phyloP scores from a whole-genome alignment of 2,329 filamentous ascomycete species.

The Phoma herbarum region DNA sequence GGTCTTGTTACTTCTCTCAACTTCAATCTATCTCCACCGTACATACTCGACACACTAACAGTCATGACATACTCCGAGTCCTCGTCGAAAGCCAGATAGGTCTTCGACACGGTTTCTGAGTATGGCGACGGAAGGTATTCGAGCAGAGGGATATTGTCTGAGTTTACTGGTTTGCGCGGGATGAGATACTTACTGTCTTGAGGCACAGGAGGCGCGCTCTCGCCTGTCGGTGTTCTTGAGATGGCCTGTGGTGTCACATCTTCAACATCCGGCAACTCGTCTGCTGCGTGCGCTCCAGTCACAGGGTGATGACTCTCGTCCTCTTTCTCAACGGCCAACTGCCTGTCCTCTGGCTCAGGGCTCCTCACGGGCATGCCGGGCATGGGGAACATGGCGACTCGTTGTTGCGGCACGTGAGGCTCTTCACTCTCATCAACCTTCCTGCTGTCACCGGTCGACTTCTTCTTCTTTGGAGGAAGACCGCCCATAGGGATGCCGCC shows the following conservation, averaged over 20 bases:
- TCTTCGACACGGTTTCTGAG: conserved; percentile 46
- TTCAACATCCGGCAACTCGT: conserved; percentile 64
- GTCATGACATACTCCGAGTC: conserved; percentile 50
- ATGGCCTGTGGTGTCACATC: conserved; percentile 57
- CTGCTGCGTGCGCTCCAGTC: conserved; percentile 51
- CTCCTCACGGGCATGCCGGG: conserved; percentile 72
- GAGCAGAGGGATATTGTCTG: conserved; percentile 28
- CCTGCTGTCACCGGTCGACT: conserved; percentile 51
- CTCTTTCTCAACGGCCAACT: conserved; percentile 62
- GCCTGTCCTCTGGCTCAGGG: conserved; percentile 56
- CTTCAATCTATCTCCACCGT: conserved; percentile 4
- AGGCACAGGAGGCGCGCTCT: conserved; percentile 53
- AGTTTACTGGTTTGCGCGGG: conserved; percentile 47
- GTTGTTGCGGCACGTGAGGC: conserved; percentile 44
- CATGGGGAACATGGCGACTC: conserved; percentile 67
- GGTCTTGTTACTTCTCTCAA: no score
- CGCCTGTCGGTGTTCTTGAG: conserved; percentile 49
- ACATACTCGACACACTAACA: conserved; percentile 53
- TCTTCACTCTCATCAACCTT: conserved; percentile 49
- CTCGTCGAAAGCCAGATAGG: conserved; percentile 45
- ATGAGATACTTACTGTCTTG: conserved; percentile 62
- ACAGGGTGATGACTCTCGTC: conserved; percentile 58
- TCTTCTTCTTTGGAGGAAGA: conserved; percentile 60
- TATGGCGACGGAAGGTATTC: conserved; percentile 37
- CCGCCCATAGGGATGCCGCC: conserved; percentile 71